A percentile compares a stretch with the other conserved stretches of the same genome.
These are phyloP conservation scores for Fusarium nisikadoi DNA, from an alignment of 2,329 filamentous ascomycete species.

Conservation along the genomic window DNA sequence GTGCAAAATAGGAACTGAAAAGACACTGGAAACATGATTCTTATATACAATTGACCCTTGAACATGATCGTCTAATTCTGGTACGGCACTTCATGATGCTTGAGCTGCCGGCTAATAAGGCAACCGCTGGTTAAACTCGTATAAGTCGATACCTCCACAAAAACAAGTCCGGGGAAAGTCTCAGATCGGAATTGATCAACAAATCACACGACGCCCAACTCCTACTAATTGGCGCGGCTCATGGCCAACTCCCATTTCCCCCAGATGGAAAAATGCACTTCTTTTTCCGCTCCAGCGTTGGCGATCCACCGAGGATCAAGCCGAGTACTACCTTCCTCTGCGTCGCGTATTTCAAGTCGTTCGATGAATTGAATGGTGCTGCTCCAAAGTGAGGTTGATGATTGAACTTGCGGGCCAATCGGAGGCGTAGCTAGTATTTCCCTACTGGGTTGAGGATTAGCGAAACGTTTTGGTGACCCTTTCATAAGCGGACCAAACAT, in stretches of 20 bases:
- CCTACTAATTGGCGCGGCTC: constrained; percentile 16
- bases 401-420: not conserved
- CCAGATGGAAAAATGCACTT: constrained; percentile 7
- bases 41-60: constrained; percentile 1
- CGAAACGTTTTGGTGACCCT: not conserved
- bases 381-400: not conserved
- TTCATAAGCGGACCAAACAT: constrained; percentile 24
- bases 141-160: constrained; percentile 14
- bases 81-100: not conserved
- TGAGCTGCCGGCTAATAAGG: constrained; percentile 19
- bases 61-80: not conserved
- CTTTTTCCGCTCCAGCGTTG: not conserved
- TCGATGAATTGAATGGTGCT: constrained; percentile 10
- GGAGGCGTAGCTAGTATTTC: not conserved
- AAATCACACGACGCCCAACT: not conserved
- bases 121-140: constrained; percentile 17
- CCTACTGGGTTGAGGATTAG: constrained; percentile 1
- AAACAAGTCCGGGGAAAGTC: constrained; percentile 16
- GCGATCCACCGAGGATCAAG: not conserved
- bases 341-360: not conserved
- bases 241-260: not conserved
- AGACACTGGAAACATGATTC: not conserved
- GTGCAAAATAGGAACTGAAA: not conserved
- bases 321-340: constrained; percentile 11
- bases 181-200: constrained; percentile 14